Evolutionary conservation across 2,329 filamentous ascomycete species (phyloP), one percentile per base, ranked within the genome.

Genomic region (Leptographium procerum): DNA sequence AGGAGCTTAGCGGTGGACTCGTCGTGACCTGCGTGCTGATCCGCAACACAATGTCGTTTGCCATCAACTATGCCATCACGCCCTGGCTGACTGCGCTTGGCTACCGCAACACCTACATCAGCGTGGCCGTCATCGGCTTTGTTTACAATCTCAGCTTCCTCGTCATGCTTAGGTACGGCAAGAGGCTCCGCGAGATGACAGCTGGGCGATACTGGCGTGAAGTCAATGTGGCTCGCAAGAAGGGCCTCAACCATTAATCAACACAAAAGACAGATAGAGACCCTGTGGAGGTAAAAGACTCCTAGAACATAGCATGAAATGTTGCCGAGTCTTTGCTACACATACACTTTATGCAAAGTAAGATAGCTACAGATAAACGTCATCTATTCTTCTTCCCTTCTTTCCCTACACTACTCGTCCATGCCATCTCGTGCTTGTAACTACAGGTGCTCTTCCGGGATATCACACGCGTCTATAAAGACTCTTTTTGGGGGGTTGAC

Each of bases 81-180:
- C 66, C 67, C 0, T 69, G 68, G 68, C 34, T 68, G 1, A 65
- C 66, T 1, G 63, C 67, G 19, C 69, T 70, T 60, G 73, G 73
- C 1, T 70, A 71, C 52, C 69, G 70, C 33, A 70, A 72, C 55
- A 68, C 70, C 1, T 76, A 68, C 29, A 61, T 73, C 54, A 70
- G 70, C 29, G 62, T 69, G 2, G 73, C 69, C 4, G 72, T 65
- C 0, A 60, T 73, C 60, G 67, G 67, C 1, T 61, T 73, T 50
- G 71, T 69, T 9, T 71, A 70, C 64, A 69, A 73, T 50, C 62
- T 73, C 45, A 73, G 72, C 59, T 67, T 75, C 64, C 69, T 79
- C 19, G 52, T 72, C 3, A 75, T 81, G 66, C 70, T 78, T 11
- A 74, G 69, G 63, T 80, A 70, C 61, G 78, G 78, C 2, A 78